A percentile compares a stretch with the other conserved stretches of the same genome.
These are phyloP conservation scores for Lasiosphaeriaceae sp. DNA, from an alignment of 495 filamentous ascomycete species.

Conservation along the genomic window DNA sequence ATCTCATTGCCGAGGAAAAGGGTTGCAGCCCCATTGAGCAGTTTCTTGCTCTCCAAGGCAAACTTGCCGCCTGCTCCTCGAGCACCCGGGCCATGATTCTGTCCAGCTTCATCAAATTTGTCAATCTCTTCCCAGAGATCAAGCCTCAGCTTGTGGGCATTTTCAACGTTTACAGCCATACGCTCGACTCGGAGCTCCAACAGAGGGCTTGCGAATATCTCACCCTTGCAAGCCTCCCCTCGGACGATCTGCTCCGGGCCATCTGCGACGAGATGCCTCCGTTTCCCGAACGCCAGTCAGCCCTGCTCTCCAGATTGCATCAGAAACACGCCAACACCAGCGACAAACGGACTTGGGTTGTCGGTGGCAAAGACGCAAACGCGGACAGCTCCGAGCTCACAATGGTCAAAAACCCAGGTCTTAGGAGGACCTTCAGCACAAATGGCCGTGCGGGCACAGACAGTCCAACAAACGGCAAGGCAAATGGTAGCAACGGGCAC, in stretches of 20 bases:
- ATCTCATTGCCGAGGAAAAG: constrained; percentile 90
- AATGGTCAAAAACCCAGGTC: constrained; percentile 73
- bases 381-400: constrained; percentile 73
- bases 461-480: constrained; percentile 55
- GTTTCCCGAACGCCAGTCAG: constrained; percentile 91
- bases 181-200: constrained; percentile 90
- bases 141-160: constrained; percentile 90
- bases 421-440: constrained; percentile 78
- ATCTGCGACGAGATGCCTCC: constrained; percentile 99
- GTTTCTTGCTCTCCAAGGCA: constrained; percentile 86
- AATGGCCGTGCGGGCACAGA: constrained; percentile 53
- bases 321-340: constrained; percentile 86
- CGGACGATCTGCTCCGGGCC: constrained; percentile 89
- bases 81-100: constrained; percentile 90
- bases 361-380: constrained; percentile 91
- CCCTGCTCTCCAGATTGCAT: constrained; percentile 85
- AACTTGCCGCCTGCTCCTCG: constrained; percentile 84
- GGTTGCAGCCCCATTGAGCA: constrained; percentile 98
- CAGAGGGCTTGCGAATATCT: constrained; percentile 97
- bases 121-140: constrained; percentile 98
- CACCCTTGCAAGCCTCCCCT: constrained; percentile 75
- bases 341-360: constrained; percentile 94
- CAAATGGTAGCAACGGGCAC: constrained; percentile 53
- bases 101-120: constrained; percentile 93
- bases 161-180: constrained; percentile 90